Percentiles rank a stretch among this genome's conserved stretches.
Conservation (phyloP, 805 yeast genomes). For the Cyberlindnera americana region DNA sequence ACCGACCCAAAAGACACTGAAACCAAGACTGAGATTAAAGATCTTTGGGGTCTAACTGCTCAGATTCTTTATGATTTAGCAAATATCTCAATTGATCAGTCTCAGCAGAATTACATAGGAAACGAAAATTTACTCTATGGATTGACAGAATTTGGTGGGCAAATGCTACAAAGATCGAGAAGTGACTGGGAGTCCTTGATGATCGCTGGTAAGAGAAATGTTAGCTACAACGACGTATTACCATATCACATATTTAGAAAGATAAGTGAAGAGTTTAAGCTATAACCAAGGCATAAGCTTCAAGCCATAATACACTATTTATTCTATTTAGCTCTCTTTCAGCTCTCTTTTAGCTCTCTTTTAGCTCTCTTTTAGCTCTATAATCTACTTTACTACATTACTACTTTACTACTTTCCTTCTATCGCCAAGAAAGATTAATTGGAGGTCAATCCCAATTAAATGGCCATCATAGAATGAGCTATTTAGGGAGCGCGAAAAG, state of each 20-base stretch:
- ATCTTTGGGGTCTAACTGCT: constrained; percentile 83
- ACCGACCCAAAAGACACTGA: too few relatives aligned
- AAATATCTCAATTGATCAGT: constrained; percentile 40
- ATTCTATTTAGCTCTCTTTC: too few relatives aligned
- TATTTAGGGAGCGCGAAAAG: too few relatives aligned
- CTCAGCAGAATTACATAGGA: constrained; percentile 38
- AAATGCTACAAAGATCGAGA: constrained; percentile 46
- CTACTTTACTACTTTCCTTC: too few relatives aligned
- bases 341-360: too few relatives aligned
- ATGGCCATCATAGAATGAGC: too few relatives aligned
- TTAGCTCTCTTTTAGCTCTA: too few relatives aligned
- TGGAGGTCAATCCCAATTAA: too few relatives aligned
- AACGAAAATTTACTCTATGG: constrained; percentile 66
- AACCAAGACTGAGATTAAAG: constrained; percentile 57
- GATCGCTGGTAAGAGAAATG: constrained; percentile 36
- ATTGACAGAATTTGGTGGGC: constrained; percentile 50
- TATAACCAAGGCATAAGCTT: too few relatives aligned
- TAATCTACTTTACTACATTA: too few relatives aligned
- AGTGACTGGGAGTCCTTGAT: constrained; percentile 52
- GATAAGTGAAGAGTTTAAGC: constrained; percentile 20
- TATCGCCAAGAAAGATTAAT: too few relatives aligned
- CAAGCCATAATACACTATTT: too few relatives aligned
- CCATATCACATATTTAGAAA: constrained; percentile 27
- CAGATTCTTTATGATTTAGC: constrained; percentile 73
- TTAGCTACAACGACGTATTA: constrained; percentile 32